A percentile compares a stretch with the other conserved stretches of the same genome.
These are phyloP conservation scores for Babjeviella inositovora DNA, from an alignment of 805 yeast genomes.

Conservation along the genomic window DNA sequence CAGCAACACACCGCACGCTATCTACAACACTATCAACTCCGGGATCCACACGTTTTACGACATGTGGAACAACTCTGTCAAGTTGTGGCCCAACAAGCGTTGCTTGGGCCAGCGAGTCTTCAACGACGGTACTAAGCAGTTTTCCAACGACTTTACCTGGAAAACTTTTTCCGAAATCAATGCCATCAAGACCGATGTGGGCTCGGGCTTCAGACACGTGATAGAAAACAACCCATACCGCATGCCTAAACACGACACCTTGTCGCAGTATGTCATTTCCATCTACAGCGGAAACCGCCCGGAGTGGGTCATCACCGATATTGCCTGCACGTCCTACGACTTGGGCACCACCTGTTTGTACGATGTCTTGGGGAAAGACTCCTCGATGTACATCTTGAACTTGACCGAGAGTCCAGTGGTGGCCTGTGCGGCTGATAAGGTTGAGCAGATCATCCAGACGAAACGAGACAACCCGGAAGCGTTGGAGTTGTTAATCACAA, in stretches of 20 bases:
- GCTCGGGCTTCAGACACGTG: no score
- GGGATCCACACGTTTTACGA: conserved; percentile 15
- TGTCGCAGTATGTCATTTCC: conserved; percentile 13
- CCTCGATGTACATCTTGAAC: conserved; percentile 15
- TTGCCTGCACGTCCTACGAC: conserved; percentile 14
- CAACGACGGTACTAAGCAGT: conserved; percentile 13
- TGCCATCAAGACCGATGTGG: conserved; percentile 6
- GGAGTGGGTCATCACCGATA: conserved; percentile 20
- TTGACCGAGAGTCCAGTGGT: conserved; percentile 11
- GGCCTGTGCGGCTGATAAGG: conserved; percentile 33
- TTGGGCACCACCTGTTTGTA: conserved; percentile 21
- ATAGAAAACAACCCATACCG: no score
- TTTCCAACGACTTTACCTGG: conserved; percentile 3
- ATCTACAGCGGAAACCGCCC: conserved; percentile 15
- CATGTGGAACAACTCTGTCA: conserved; percentile 11
- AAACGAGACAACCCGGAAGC: conserved; percentile 14
- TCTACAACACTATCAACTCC: no score
- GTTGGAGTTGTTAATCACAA: conserved; percentile 31
- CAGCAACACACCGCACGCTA: no score
- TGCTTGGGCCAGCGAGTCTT: conserved; percentile 18
- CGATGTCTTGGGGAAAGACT: conserved; percentile 19
- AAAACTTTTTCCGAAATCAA: conserved; percentile 9
- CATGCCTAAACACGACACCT: no score
- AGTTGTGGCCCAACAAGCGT: conserved; percentile 7
- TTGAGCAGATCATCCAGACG: conserved; percentile 27